Evolutionary conservation across 192 early-diverging fungal genomes (phyloP).

Genomic region (Spizellomyces punctatus): DNA sequence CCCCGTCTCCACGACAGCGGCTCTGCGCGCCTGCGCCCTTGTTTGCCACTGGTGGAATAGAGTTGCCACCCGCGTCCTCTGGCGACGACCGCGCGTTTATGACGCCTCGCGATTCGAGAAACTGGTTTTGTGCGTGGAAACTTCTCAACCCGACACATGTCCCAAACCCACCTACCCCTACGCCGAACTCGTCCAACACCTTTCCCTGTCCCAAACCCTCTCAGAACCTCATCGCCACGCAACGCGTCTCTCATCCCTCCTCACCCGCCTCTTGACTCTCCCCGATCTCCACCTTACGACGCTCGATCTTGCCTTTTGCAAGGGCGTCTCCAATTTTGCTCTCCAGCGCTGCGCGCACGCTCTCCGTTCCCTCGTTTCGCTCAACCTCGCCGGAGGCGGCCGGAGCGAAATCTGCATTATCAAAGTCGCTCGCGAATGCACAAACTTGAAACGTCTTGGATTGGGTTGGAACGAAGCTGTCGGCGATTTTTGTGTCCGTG

Average conservation of each 20-base stretch:
- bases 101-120: constrained; percentile 41
- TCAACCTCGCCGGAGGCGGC: constrained; percentile 58
- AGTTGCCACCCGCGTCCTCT: constrained; percentile 49
- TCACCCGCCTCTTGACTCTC: constrained; percentile 28
- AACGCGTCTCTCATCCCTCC: constrained; percentile 18
- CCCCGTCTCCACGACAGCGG: constrained; percentile 14
- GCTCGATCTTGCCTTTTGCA: constrained; percentile 60
- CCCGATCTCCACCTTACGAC: constrained; percentile 38
- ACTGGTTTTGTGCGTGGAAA: constrained; percentile 17
- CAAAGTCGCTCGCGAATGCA: constrained; percentile 54
- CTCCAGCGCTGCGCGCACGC: constrained; percentile 54
- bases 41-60: constrained; percentile 52
- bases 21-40: constrained; percentile 46
- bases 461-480: constrained; percentile 61
- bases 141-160: neutral
- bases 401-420: constrained; percentile 60
- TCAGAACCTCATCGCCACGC: constrained; percentile 31
- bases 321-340: constrained; percentile 59
- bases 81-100: constrained; percentile 48
- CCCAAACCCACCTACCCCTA: constrained; percentile 30
- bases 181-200: constrained; percentile 18
- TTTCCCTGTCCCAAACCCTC: constrained; percentile 33
- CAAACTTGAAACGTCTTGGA: constrained; percentile 46
- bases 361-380: constrained; percentile 41
- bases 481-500: constrained; percentile 56